These are phyloP conservation scores for Malassezia sp. DNA, from an alignment of 1,284 basidiomycete species.

Conservation along the genomic window DNA sequence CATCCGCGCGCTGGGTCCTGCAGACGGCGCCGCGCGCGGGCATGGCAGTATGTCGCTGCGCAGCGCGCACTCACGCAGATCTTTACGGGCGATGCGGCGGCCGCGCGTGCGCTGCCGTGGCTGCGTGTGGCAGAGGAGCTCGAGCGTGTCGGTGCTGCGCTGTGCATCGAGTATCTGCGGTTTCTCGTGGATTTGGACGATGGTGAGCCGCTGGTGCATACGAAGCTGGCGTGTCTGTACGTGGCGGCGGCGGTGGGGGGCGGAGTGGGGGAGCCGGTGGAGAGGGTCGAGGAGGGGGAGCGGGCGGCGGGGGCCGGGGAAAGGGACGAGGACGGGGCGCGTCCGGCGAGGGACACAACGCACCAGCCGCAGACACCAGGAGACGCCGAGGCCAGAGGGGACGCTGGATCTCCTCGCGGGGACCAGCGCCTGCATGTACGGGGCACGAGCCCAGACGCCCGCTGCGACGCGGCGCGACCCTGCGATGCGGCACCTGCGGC, in stretches of 20 bases:
- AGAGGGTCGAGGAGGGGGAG: background rate
- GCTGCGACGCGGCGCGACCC: no score
- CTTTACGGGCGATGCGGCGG: conserved; percentile 68
- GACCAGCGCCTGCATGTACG: no score
- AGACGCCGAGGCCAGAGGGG: no score
- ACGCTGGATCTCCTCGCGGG: no score
- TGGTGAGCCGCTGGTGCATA: conserved; percentile 61
- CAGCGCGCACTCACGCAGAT: no score
- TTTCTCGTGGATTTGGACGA: conserved; percentile 71
- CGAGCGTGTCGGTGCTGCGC: conserved; percentile 56
- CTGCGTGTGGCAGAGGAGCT: conserved; percentile 50
- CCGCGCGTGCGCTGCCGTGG: conserved; percentile 58
- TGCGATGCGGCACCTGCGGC: no score
- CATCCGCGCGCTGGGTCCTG: conserved; percentile 68
- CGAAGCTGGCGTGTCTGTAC: conserved; percentile 76
- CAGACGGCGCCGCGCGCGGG: conserved; percentile 58
- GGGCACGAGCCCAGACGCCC: no score
- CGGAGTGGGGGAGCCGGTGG: conserved; percentile 49
- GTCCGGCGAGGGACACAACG: no score
- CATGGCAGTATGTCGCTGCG: no score
- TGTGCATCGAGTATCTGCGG: conserved; percentile 70
- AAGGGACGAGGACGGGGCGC: no score
- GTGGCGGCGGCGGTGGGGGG: conserved; percentile 56
- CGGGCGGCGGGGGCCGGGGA: no score
- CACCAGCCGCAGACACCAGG: no score